These are phyloP conservation scores for Sporothrix luriei DNA, from an alignment of 2,329 filamentous ascomycete species.

Conservation along the genomic window DNA sequence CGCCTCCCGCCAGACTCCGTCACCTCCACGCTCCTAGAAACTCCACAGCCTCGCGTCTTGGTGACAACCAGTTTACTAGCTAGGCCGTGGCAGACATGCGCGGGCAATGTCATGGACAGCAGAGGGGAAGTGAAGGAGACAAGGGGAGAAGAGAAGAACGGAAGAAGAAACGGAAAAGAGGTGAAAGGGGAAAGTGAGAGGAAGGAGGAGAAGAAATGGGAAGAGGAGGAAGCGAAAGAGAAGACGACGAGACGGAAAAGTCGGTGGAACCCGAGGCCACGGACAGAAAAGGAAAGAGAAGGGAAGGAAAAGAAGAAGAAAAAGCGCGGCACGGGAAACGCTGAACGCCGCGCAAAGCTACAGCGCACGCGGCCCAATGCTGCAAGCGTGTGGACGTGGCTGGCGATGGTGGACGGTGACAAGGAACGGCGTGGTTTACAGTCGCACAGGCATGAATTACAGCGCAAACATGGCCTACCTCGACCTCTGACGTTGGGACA, in stretches of 20 bases:
- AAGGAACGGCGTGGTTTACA: not conserved
- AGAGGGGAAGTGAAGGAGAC: not conserved
- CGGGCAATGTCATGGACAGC: not conserved
- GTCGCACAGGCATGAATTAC: not conserved
- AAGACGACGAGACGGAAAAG: conserved; percentile 9
- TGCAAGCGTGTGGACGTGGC: conserved; percentile 10
- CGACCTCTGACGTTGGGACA: not conserved
- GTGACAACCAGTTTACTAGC: not conserved
- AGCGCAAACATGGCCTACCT: not conserved
- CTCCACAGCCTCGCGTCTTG: conserved; percentile 9
- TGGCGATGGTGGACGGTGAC: not conserved
- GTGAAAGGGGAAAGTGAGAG: not conserved
- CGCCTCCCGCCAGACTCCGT: not conserved
- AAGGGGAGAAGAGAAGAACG: not conserved
- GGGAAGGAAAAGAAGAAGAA: conserved; percentile 2
- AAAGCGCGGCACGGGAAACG: not conserved
- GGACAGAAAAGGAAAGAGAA: conserved; percentile 1
- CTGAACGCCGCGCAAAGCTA: not conserved
- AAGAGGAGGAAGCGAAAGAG: not conserved
- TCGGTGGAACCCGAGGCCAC: conserved; percentile 3
- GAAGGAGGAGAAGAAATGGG: not conserved
- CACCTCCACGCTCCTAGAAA: not conserved
- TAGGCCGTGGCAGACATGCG: not conserved
- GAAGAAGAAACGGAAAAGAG: not conserved
- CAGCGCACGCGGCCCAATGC: conserved; percentile 9